Percentiles rank a stretch among this genome's conserved stretches.
Conservation (phyloP, 2,329 filamentous ascomycete species). For the Colletotrichum aenigma region DNA sequence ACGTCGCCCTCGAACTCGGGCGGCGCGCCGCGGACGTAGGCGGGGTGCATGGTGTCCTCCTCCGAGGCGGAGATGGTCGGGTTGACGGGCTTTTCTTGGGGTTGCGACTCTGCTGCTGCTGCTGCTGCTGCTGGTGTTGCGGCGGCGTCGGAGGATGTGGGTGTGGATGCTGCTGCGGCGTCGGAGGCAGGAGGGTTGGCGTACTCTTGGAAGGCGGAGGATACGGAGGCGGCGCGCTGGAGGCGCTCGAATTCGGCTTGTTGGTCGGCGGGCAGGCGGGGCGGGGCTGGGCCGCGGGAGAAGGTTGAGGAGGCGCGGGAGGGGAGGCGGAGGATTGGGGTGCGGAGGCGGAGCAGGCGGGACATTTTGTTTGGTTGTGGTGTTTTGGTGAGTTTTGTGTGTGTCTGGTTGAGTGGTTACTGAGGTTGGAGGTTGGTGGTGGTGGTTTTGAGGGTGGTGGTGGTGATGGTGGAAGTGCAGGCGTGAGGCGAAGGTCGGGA, state of each 20-base stretch:
- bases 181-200: neutral
- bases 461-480: neutral
- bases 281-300: constrained; percentile 70
- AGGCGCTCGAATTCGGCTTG: constrained; percentile 91
- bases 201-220: constrained; percentile 41
- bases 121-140: constrained; percentile 25
- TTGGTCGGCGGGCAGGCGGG: constrained; percentile 84
- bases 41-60: constrained; percentile 61
- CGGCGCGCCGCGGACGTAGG: constrained; percentile 75
- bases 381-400: neutral
- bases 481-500: neutral
- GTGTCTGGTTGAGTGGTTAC: neutral
- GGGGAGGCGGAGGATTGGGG: constrained; percentile 3
- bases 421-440: neutral
- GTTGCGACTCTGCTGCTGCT: constrained; percentile 4
- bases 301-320: constrained; percentile 41
- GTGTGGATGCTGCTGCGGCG: too few relatives aligned
- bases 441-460: neutral
- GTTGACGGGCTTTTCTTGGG: neutral
- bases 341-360: constrained; percentile 24
- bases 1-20: constrained; percentile 93
- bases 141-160: constrained; percentile 18
- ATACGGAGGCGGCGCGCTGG: constrained; percentile 65
- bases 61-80: constrained; percentile 31
- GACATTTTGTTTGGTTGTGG: constrained; percentile 20